Percentiles rank a stretch among this genome's conserved stretches.
Evolutionary conservation across 2,329 filamentous ascomycete species (phyloP).

Genomic region (Cyclaneusma minus): DNA sequence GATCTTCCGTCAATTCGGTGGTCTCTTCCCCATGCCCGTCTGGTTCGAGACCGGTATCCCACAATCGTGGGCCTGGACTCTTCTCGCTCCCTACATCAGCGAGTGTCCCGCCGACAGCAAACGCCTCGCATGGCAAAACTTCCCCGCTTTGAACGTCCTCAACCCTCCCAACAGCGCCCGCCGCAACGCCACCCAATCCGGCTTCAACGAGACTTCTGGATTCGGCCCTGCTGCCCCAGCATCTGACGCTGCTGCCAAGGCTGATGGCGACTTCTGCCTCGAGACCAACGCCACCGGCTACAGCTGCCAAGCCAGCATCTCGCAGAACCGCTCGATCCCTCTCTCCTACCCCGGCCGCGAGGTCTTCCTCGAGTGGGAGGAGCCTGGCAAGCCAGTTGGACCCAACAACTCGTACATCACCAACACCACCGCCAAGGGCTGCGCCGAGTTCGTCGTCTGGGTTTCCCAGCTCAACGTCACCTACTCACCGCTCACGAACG

Average conservation of each 20-base stretch:
- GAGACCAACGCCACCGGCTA: constrained; percentile 36
- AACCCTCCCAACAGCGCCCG: constrained; percentile 66
- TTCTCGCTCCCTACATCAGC: constrained; percentile 67
- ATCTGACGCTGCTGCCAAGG: constrained; percentile 21
- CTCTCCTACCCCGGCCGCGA: constrained; percentile 60
- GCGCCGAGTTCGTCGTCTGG: constrained; percentile 58
- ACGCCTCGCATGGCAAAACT: constrained; percentile 72
- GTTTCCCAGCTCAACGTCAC: constrained; percentile 65
- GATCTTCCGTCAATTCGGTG: constrained; percentile 70
- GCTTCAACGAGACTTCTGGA: constrained; percentile 47
- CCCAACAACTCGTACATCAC: constrained; percentile 78
- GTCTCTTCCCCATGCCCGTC: constrained; percentile 66
- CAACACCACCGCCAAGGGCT: constrained; percentile 34
- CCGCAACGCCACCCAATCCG: constrained; percentile 43
- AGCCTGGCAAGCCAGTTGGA: constrained; percentile 49
- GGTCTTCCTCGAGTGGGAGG: constrained; percentile 60
- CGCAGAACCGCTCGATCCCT: constrained; percentile 52
- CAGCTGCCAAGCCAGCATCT: constrained; percentile 48
- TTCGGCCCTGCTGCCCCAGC: constrained; percentile 24
- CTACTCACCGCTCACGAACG: constrained; percentile 42
- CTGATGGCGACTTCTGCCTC: constrained; percentile 35
- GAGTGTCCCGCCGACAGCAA: constrained; percentile 60
- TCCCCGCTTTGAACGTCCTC: constrained; percentile 52
- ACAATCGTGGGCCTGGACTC: constrained; percentile 73
- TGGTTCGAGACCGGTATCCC: constrained; percentile 72